Base-by-base conservation (phyloP, 352 stramenopile species). In the Globisporangium cystogenes region DNA sequence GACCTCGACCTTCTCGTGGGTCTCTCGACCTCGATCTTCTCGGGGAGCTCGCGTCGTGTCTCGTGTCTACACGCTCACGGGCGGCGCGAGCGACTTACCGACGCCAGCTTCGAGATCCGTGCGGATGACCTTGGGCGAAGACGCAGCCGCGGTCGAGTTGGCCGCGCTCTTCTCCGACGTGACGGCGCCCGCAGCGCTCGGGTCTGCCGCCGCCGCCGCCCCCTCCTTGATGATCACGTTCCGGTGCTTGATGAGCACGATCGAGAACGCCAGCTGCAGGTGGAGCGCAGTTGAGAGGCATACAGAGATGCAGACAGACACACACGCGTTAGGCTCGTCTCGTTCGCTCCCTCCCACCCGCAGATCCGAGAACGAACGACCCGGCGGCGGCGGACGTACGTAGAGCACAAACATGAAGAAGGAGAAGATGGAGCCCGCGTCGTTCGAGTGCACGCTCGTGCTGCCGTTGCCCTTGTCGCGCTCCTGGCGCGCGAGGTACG, bases 401-500 rank as follows among this genome's bases (percentile, higher is more conserved):
- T 92, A 92, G 60, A 88, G 74, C 43, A 86, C 48, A 70, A 90
- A 90, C 77, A 91, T 88, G 66, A 93, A 90, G 68, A 90, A 91
- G 29, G 80, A 91, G 61, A 93, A 93, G 48, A 91, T 76, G 11
- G 76, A 82, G 36, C 55, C 79, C 8, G 76, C 79, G 45, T 90
- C 77, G 63, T 90, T 87, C 55, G 82, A 88, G 64, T 87, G 72
- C 21, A 93, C 74, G 51, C 69, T 85, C 18, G 75, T 85, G 61
- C 72, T 64, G 31, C 69, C 61, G 48, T 75, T 67, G 29, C 72
- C 65, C 45, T 82, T 75, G 18, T 73, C 78, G 43, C 68, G 68
- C 57, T 87, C 74, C 39, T 87, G 76, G 43, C 75, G 76, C 23
- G 77, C 82, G 48, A 90, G 57, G 59, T 87, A 88, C 31, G 82